phyloP scores from a whole-genome alignment of 2,329 filamentous ascomycete genomes.

The Phaeosphaeria sp. region DNA sequence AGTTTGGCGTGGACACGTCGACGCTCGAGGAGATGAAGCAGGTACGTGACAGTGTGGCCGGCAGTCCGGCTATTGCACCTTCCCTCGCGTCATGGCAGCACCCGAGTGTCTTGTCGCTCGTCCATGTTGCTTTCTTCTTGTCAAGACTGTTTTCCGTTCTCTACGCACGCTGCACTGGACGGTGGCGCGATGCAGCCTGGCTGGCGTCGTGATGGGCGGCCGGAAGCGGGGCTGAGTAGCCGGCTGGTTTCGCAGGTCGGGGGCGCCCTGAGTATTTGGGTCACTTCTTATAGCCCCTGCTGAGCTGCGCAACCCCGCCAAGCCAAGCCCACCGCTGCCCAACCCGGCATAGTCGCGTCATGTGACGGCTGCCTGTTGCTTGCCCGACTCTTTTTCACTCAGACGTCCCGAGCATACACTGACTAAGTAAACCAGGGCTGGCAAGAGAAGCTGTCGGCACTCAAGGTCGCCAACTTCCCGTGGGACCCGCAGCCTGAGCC shows the following conservation, averaged over 20 bases:
- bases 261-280: slow-evolving; percentile 54
- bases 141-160: slow-evolving; percentile 20
- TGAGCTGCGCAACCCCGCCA: slow-evolving; percentile 45
- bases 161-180: slow-evolving; percentile 21
- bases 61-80: slow-evolving; percentile 18
- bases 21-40: slow-evolving; percentile 86
- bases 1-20: slow-evolving; percentile 87
- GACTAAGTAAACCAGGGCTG: slow-evolving; percentile 71
- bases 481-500: slow-evolving; percentile 81
- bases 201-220: slow-evolving; percentile 43
- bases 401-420: background rate
- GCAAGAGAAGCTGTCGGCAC: slow-evolving; percentile 87
- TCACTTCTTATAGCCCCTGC: slow-evolving; percentile 55
- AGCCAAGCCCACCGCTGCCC: slow-evolving; percentile 40
- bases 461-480: slow-evolving; percentile 86
- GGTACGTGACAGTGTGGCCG: slow-evolving; percentile 65
- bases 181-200: slow-evolving; percentile 29
- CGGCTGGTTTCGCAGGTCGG: slow-evolving; percentile 43
- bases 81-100: slow-evolving; percentile 13
- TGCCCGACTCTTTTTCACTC: slow-evolving; percentile 4
- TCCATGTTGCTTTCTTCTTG: slow-evolving; percentile 10
- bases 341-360: slow-evolving; percentile 44
- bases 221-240: slow-evolving; percentile 53
- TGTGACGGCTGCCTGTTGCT: slow-evolving; percentile 34
- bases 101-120: slow-evolving; percentile 12